Evolutionary conservation across 1,284 basidiomycete species (phyloP).

Genomic region (Gymnopus androsaceus): DNA sequence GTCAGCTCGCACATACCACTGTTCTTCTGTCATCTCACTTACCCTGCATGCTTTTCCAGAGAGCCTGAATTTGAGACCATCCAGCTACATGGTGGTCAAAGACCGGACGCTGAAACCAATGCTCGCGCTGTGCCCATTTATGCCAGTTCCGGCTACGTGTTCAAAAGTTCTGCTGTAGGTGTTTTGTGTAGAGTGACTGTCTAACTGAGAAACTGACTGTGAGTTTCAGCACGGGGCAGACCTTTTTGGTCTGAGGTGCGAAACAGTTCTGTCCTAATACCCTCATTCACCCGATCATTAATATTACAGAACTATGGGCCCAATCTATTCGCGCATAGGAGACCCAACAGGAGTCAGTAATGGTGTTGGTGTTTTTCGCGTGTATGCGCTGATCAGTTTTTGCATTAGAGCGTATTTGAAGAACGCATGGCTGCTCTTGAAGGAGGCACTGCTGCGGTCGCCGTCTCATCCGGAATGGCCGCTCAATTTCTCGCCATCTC

Average conservation of each 20-base stretch:
- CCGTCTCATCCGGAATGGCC: slow-evolving; percentile 77
- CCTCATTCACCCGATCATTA: no score
- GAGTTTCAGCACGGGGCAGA: slow-evolving; percentile 73
- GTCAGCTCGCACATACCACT: no score
- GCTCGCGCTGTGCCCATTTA: slow-evolving; percentile 85
- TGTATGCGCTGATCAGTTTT: neutral
- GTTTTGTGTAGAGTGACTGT: neutral
- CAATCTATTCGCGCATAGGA: slow-evolving; percentile 79
- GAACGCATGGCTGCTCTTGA: slow-evolving; percentile 83
- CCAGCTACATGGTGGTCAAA: slow-evolving; percentile 83
- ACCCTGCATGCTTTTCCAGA: no score
- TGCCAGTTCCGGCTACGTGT: slow-evolving; percentile 75
- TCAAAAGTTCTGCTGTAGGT: slow-evolving; percentile 72
- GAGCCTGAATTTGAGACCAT: slow-evolving; percentile 80
- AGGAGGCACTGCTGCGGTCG: slow-evolving; percentile 80
- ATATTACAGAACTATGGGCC: slow-evolving; percentile 61
- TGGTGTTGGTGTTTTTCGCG: neutral
- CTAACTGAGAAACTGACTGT: neutral
- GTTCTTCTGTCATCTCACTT: no score
- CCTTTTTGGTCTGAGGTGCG: slow-evolving; percentile 73
- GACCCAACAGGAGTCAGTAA: slow-evolving; percentile 79
- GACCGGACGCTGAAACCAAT: slow-evolving; percentile 70
- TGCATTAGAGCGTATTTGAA: slow-evolving; percentile 79
- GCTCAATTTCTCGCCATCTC: slow-evolving; percentile 82
- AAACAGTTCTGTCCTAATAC: no score